Percentiles rank a stretch among this genome's conserved stretches.
These are phyloP conservation scores for Theileria sp. DNA, from an alignment of 169 alveolate species.

Conservation along the genomic window DNA sequence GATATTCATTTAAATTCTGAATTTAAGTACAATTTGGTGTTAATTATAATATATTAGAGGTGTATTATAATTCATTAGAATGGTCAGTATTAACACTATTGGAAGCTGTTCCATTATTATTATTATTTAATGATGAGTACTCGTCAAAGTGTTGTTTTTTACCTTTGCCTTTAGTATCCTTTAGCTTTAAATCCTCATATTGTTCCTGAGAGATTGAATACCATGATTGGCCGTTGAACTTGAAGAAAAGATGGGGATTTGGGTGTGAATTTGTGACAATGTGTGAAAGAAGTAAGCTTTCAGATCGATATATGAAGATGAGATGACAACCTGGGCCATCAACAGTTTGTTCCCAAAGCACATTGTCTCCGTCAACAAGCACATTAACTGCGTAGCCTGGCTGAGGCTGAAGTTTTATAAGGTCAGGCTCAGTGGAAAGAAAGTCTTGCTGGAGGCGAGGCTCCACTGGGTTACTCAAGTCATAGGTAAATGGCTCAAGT, in stretches of 20 bases:
- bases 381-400: background rate
- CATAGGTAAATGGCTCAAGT: constrained; percentile 6
- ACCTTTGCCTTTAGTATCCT: background rate
- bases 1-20: no score
- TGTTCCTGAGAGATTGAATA: background rate
- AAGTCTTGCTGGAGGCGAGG: background rate
- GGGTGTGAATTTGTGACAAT: background rate
- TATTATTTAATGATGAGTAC: background rate
- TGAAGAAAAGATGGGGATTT: constrained; percentile 11
- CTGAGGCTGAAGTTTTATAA: background rate
- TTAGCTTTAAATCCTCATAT: background rate
- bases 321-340: background rate
- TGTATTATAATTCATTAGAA: background rate
- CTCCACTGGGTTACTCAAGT: constrained; percentile 4
- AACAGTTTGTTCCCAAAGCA: constrained; percentile 14
- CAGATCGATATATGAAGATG: constrained; percentile 9
- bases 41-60: background rate
- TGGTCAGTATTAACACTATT: no score
- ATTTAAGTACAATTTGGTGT: background rate
- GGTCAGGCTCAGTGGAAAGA: background rate
- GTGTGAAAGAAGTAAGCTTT: background rate
- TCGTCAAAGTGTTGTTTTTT: background rate
- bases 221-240: background rate
- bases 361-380: background rate
- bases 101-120: background rate